Evolutionary conservation across 1,284 basidiomycete genomes (phyloP).

Genomic region (Malassezia equina): DNA sequence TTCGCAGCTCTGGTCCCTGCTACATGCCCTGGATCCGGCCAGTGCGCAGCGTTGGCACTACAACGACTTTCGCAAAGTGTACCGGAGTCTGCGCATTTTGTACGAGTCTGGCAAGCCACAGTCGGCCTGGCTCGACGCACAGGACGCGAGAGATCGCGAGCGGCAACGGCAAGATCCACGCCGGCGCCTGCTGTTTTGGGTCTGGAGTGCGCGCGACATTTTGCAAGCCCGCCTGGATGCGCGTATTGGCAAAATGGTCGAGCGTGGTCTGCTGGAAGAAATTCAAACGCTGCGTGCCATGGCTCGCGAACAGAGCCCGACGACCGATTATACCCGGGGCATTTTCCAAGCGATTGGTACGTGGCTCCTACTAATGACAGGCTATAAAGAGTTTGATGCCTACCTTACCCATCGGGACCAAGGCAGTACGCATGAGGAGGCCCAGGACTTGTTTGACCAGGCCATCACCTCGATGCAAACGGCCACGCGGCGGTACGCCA

Average conservation of each 20-base stretch:
- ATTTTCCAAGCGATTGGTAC: constrained; percentile 90
- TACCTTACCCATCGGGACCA: constrained; percentile 53
- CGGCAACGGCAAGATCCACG: constrained; percentile 37
- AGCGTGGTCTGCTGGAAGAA: constrained; percentile 76
- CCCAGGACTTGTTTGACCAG: constrained; percentile 50
- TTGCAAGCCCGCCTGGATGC: constrained; percentile 64
- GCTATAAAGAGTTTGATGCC: constrained; percentile 75
- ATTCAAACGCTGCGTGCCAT: constrained; percentile 55
- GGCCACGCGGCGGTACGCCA: constrained; percentile 82
- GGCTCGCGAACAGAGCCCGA: constrained; percentile 22
- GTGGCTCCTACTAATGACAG: constrained; percentile 51
- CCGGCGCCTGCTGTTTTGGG: constrained; percentile 77
- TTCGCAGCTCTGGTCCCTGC: constrained; percentile 57
- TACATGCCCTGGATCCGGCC: constrained; percentile 62
- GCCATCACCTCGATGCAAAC: constrained; percentile 73
- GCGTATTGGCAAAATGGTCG: constrained; percentile 80
- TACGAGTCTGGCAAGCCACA: constrained; percentile 61
- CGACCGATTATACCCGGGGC: constrained; percentile 58
- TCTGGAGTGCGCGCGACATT: constrained; percentile 64
- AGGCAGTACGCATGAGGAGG: background rate
- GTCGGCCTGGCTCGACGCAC: constrained; percentile 61
- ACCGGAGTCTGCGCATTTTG: constrained; percentile 69
- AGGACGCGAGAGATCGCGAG: constrained; percentile 29
- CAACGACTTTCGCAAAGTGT: constrained; percentile 80
- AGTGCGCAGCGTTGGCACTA: constrained; percentile 87